Evolutionary conservation across 192 early-diverging fungal genomes (phyloP), one percentile per base, ranked within the genome.

Genomic region (Jimgerdemannia flammicorona): DNA sequence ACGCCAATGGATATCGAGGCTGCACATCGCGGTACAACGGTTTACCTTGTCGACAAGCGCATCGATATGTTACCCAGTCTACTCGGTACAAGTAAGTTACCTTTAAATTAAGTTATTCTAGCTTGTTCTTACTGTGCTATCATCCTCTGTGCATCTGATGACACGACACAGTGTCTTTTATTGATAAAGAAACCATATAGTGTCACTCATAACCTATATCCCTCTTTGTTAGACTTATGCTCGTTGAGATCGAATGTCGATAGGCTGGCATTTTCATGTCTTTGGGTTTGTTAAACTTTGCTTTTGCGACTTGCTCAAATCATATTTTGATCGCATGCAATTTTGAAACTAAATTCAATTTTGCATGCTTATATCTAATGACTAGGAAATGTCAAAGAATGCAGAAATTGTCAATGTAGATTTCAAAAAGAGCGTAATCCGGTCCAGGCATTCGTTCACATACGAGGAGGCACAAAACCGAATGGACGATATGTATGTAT

Each of bases 11-110:
- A 99, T 81, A 77, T 83, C 67, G 93, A 98, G 75, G 98, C 98
- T 0, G 84, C 87, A 20, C 80, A 81, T 66, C 91, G 96, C 44
- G 93, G 95, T 68, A 99, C 98, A 3, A 97, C 96, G 9, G 93
- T 97, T 19, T 99, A 99, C 75, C 84, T 99, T 65, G 94, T 97
- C 3, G 92, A 98, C 72, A 87, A 87, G 65, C 93, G 93, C 68
- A 92, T 97, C 66, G 95, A 96, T 66, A 99, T 99, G 98, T 91
- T 99, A 40, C 98, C 98, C 17, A 79, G 87, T 3, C 80, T 97
- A 41, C 84, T 99, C 14, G 49, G 49, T 59, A 59, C 49, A 11
- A 88, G 84, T 84, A 75, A 79, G 73, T 77, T 10, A 2, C n/a
- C 49, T 19, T 93, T 92, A 79, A 90, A 93, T 14, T 6, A 0